Percentiles rank a stretch among this genome's conserved stretches.
These are phyloP conservation scores for Botrytis deweyae DNA, from an alignment of 2,329 filamentous ascomycete species.

Conservation along the genomic window DNA sequence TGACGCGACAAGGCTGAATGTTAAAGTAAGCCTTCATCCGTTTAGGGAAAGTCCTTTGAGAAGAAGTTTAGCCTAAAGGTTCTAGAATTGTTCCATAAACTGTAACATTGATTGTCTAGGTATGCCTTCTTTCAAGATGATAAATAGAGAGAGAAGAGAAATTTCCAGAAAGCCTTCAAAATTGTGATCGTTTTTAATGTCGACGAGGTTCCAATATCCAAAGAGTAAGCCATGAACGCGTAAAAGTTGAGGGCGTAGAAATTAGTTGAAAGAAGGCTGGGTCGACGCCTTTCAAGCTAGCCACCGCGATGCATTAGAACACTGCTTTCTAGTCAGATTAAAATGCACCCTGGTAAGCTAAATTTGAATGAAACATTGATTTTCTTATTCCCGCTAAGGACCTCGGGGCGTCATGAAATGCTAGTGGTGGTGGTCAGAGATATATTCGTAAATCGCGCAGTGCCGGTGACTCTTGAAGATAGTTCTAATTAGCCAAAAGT, in stretches of 20 bases:
- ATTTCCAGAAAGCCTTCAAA: neutral
- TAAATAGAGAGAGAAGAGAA: neutral
- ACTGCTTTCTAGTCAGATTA: neutral
- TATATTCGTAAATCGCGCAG: neutral
- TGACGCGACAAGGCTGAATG: slow-evolving; percentile 3
- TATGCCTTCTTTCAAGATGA: neutral
- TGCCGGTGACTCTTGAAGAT: neutral
- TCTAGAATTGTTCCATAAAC: neutral
- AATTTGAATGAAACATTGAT: no score
- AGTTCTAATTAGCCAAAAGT: neutral
- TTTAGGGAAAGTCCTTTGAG: neutral
- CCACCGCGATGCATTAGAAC: neutral
- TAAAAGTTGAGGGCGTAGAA: neutral
- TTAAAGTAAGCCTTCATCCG: neutral
- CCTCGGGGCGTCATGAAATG: neutral
- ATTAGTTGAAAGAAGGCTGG: neutral
- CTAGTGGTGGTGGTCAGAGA: neutral
- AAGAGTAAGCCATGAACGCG: neutral
- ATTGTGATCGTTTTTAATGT: neutral
- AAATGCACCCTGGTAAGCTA: neutral
- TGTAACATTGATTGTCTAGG: neutral
- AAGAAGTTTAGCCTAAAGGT: neutral
- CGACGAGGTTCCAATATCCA: neutral
- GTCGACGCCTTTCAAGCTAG: neutral
- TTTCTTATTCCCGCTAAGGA: neutral